Evolutionary conservation across 1,284 basidiomycete species (phyloP), one percentile per base, ranked within the genome.

Genomic region (Rhodotorula sp.): DNA sequence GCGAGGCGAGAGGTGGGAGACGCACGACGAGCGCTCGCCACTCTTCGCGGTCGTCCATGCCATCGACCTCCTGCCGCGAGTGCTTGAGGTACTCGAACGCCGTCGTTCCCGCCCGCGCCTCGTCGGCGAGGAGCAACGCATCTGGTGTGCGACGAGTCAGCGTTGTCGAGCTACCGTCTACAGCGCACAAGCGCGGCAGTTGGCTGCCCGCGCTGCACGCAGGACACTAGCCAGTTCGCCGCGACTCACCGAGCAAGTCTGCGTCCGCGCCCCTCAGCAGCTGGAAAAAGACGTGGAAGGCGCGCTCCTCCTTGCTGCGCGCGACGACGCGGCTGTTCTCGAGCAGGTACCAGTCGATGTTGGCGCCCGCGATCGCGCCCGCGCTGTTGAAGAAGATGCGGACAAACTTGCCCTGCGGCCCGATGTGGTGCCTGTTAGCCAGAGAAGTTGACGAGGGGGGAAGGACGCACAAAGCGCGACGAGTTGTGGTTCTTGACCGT

Each of bases 401-500:
- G 52, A 99, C 92, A 81, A 99, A 99, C 83, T 99, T 99, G 42
- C 94, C 92, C 80, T 81, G 71, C 44, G 50, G 63, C 44, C n/a
- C 17, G 16, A 9, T 8, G 13, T 9, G 58, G 14, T 25, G 54
- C 9, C 7, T 4, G 25, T 16, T n/a, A 74, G 25, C 19, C 41
- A 16, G 41, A 66, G 61, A 60, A 50, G 27, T 27, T 23, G 13
- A 45, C 42, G 45, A 34, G 34, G 34, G 34, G 34, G 2, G 5
- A 34, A 1, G 34, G 27, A 23, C 78, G 68, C 50, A 83, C 84
- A 81, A 98, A 99, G 58, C 97, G 91, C 86, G 92, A 95, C 13
- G 97, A 99, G 80, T 99, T 99, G 83, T 99, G 98, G 81, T 99
- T 99, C 61, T 96, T 86, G 82, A 98, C 92, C 0, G 97, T 99